Percentiles rank a stretch among this genome's conserved stretches.
phyloP scores from a whole-genome alignment of 164 flowering plant species.

The Magnolia kwangsiensis region DNA sequence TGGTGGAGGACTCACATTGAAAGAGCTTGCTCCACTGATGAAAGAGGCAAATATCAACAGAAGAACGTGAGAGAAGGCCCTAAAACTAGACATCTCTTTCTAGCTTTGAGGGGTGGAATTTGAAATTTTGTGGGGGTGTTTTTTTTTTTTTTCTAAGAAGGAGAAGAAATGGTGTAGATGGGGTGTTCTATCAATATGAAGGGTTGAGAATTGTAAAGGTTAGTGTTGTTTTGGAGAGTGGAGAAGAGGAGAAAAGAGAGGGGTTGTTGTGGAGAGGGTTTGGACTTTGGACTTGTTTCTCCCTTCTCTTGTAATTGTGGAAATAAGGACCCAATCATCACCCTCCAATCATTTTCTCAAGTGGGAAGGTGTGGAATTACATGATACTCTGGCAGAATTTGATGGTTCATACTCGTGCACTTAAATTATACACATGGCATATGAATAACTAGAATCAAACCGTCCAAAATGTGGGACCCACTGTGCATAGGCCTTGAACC shows the following conservation, averaged over 20 bases:
- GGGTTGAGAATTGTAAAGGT: neutral
- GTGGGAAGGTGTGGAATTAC: neutral
- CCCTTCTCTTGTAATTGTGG: neutral
- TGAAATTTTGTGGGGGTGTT: neutral
- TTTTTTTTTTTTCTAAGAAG: neutral
- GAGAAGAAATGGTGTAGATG: neutral
- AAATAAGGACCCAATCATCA: neutral
- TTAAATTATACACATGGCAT: neutral
- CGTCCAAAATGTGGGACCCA: too few species aligned
- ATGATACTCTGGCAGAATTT: neutral
- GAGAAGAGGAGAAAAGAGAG: neutral
- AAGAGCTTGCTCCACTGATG: constrained; percentile 1
- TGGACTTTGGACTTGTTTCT: neutral
- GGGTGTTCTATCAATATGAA: neutral
- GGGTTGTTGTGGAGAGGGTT: neutral
- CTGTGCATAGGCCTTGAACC: too few species aligned
- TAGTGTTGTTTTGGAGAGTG: neutral
- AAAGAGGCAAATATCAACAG: constrained; percentile 6
- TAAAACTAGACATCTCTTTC: constrained; percentile 12
- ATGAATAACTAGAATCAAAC: neutral
- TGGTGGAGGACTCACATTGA: constrained; percentile 4
- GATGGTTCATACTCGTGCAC: neutral
- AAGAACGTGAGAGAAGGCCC: constrained; percentile 4
- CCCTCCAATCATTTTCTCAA: neutral
- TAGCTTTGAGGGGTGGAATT: neutral